A percentile compares a stretch with the other conserved stretches of the same genome.
Evolutionary conservation across 305 asterid species (phyloP).

Genomic region (Fraxinus albicans): DNA sequence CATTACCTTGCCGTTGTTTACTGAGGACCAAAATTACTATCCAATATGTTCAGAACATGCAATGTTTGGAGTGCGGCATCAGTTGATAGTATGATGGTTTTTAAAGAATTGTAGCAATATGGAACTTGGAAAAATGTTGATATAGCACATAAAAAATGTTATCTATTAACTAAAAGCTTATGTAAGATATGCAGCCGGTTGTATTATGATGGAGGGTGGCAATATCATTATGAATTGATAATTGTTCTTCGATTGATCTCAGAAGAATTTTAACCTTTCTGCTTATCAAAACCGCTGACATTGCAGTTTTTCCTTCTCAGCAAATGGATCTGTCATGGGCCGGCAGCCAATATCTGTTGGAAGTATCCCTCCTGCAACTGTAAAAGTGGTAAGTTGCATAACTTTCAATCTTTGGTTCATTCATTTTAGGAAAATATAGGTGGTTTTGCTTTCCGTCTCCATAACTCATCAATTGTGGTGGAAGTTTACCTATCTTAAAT

Average conservation of each 20-base stretch:
- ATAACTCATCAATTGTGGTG: neutral
- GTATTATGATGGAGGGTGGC: neutral
- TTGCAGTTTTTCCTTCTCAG: conserved; percentile 40
- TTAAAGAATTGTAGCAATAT: neutral
- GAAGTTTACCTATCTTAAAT: conserved; percentile 7
- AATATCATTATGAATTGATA: neutral
- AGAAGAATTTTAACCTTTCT: neutral
- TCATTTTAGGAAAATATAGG: conserved; percentile 7
- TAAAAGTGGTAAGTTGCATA: conserved; percentile 70
- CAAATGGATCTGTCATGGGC: conserved; percentile 56
- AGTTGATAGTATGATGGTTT: neutral
- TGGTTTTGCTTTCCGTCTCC: conserved; percentile 4
- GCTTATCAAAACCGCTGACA: conserved; percentile 16
- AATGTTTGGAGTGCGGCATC: neutral
- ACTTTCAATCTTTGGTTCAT: conserved; percentile 11
- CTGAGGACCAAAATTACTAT: neutral
- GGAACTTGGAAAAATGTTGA: neutral
- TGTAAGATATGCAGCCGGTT: neutral
- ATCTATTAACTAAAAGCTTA: neutral
- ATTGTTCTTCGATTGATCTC: neutral
- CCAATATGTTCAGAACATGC: neutral
- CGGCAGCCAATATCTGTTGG: conserved; percentile 64
- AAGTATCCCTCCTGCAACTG: conserved; percentile 69
- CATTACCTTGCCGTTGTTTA: neutral
- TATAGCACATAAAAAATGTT: neutral